Percentiles rank a stretch among this genome's conserved stretches.
Evolutionary conservation across 768 basidiomycete genomes (phyloP).

Genomic region (Favolaschia claudopus): DNA sequence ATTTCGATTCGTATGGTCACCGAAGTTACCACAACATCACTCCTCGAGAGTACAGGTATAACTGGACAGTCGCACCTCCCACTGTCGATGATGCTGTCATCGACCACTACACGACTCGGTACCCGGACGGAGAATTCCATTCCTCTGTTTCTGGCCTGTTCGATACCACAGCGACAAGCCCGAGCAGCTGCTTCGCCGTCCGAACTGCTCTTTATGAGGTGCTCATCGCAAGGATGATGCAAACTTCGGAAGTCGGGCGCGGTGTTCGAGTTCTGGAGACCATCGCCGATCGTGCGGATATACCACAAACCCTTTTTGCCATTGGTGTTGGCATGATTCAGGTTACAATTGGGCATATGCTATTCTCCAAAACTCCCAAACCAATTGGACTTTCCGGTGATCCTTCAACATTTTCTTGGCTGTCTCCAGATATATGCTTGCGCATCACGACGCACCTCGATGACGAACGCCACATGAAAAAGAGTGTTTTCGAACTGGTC

Average conservation of each 20-base stretch:
- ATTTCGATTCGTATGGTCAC: constrained; percentile 28
- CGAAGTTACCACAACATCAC: constrained; percentile 10
- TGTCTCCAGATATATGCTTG: constrained; percentile 13
- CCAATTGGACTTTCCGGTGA: neutral
- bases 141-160: constrained; percentile 10
- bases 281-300: neutral
- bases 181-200: constrained; percentile 8
- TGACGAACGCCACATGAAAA: constrained; percentile 23
- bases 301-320: neutral
- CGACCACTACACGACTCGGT: constrained; percentile 7
- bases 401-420: neutral
- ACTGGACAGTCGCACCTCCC: constrained; percentile 29
- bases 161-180: neutral
- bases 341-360: neutral
- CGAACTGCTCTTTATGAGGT: constrained; percentile 27
- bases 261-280: constrained; percentile 17
- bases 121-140: neutral
- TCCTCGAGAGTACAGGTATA: constrained; percentile 25
- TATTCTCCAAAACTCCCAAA: neutral
- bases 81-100: constrained; percentile 13
- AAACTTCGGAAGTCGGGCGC: neutral
- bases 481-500: constrained; percentile 10
- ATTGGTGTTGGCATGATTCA: neutral
- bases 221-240: constrained; percentile 21
- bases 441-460: constrained; percentile 29